Evolutionary conservation across 768 basidiomycete species (phyloP).

Genomic region (Leccinum subtestaceum): DNA sequence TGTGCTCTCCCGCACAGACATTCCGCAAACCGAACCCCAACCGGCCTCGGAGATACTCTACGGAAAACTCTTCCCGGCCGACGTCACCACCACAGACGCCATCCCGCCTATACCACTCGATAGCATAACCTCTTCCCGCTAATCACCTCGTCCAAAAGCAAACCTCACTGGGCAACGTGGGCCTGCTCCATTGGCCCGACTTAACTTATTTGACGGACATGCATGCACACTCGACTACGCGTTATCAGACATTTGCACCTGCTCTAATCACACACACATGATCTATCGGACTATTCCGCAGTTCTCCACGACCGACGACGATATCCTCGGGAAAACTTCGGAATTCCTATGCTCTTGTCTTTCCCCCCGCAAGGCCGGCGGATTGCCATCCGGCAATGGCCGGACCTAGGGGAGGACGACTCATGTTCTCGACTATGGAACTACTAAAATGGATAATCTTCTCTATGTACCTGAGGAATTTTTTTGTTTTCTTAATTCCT

Average conservation of each 20-base stretch:
- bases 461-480: constrained; percentile 25
- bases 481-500: not conserved
- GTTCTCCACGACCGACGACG: constrained; percentile 27
- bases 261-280: constrained; percentile 28
- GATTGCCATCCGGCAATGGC: constrained; percentile 3
- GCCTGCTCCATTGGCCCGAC: constrained; percentile 5
- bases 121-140: constrained; percentile 27
- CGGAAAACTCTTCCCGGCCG: constrained; percentile 12
- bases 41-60: constrained; percentile 24
- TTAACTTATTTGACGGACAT: constrained; percentile 31
- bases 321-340: constrained; percentile 24
- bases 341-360: constrained; percentile 23
- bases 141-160: constrained; percentile 21
- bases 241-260: constrained; percentile 17
- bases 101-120: constrained; percentile 33
- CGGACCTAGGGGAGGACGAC: constrained; percentile 4
- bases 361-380: constrained; percentile 11
- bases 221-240: constrained; percentile 21
- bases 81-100: constrained; percentile 34
- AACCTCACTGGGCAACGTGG: constrained; percentile 11
- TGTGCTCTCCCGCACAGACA: constrained; percentile 19
- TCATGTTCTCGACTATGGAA: constrained; percentile 21
- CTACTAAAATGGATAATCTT: constrained; percentile 26
- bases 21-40: constrained; percentile 33
- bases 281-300: constrained; percentile 13